A percentile compares a stretch with the other conserved stretches of the same genome.
phyloP scores from a whole-genome alignment of 2,329 filamentous ascomycete species.

The Pseudogymnoascus sp. region DNA sequence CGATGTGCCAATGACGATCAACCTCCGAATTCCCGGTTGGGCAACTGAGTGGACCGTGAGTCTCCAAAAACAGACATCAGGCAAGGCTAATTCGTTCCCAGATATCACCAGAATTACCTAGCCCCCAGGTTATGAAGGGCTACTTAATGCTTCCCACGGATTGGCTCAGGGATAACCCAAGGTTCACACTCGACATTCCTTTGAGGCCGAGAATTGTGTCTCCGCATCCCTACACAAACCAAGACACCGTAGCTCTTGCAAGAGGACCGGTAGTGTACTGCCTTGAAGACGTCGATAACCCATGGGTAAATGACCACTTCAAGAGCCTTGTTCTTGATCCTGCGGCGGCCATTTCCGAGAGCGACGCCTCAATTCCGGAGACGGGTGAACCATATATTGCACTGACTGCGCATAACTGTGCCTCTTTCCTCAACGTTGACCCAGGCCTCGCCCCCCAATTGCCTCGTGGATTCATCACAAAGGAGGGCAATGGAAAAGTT shows the following conservation, averaged over 20 bases:
- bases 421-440: slow-evolving; percentile 13
- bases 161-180: slow-evolving; percentile 34
- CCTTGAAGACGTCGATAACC: slow-evolving; percentile 51
- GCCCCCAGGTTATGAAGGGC: slow-evolving; percentile 35
- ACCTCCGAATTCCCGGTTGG: slow-evolving; percentile 50
- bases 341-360: slow-evolving; percentile 16
- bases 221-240: slow-evolving; percentile 50
- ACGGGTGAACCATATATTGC: slow-evolving; percentile 19
- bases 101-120: slow-evolving; percentile 14
- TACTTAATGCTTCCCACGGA: slow-evolving; percentile 41
- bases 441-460: slow-evolving; percentile 11
- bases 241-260: slow-evolving; percentile 46
- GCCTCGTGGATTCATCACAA: not conserved
- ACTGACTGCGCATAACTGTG: slow-evolving; percentile 19
- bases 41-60: slow-evolving; percentile 31
- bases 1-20: slow-evolving; percentile 34
- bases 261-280: slow-evolving; percentile 55
- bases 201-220: slow-evolving; percentile 42
- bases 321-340: slow-evolving; percentile 28
- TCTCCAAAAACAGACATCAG: not conserved
- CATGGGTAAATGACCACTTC: slow-evolving; percentile 50
- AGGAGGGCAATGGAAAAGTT: slow-evolving; percentile 22
- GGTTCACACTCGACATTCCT: slow-evolving; percentile 39
- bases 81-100: slow-evolving; percentile 4
- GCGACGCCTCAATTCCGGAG: slow-evolving; percentile 4